These are phyloP conservation scores for Penicillium cinerascens DNA, from an alignment of 495 filamentous ascomycete genomes.

Conservation along the genomic window DNA sequence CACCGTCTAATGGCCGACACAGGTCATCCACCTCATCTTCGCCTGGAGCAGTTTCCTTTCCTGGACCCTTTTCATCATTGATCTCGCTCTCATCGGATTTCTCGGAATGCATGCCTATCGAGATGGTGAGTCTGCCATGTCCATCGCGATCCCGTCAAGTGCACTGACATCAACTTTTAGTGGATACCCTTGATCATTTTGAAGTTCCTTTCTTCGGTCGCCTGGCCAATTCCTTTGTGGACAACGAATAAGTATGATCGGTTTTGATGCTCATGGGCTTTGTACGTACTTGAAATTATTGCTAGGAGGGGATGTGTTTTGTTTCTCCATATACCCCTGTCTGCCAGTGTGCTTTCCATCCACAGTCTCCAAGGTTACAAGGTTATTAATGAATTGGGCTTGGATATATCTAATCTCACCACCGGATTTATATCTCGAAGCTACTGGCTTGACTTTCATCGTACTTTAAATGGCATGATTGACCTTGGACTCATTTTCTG, in stretches of 20 bases:
- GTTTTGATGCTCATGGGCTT: conserved; percentile 2
- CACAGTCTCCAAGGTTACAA: background rate
- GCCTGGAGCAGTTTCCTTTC: conserved; percentile 78
- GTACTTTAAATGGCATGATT: too few species aligned
- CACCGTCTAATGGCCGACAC: background rate
- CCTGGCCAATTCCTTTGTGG: conserved; percentile 85
- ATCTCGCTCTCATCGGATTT: conserved; percentile 73
- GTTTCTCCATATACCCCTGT: conserved; percentile 21
- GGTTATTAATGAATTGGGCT: background rate
- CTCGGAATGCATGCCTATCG: conserved; percentile 75
- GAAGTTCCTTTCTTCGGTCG: conserved; percentile 78
- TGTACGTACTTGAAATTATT: conserved; percentile 14
- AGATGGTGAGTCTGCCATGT: conserved; percentile 57
- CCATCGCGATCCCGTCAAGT: background rate
- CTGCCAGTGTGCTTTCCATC: conserved; percentile 7
- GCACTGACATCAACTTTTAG: conserved; percentile 26
- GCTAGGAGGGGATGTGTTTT: conserved; percentile 8
- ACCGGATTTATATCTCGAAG: too few species aligned
- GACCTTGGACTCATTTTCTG: too few species aligned
- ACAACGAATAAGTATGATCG: conserved; percentile 65
- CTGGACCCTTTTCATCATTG: conserved; percentile 74
- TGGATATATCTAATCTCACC: background rate
- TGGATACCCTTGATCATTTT: conserved; percentile 86
- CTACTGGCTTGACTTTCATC: too few species aligned
- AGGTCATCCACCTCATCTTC: conserved; percentile 78